phyloP scores from a whole-genome alignment of 2,329 filamentous ascomycete genomes.

The Aspergillus pseudoterreus region DNA sequence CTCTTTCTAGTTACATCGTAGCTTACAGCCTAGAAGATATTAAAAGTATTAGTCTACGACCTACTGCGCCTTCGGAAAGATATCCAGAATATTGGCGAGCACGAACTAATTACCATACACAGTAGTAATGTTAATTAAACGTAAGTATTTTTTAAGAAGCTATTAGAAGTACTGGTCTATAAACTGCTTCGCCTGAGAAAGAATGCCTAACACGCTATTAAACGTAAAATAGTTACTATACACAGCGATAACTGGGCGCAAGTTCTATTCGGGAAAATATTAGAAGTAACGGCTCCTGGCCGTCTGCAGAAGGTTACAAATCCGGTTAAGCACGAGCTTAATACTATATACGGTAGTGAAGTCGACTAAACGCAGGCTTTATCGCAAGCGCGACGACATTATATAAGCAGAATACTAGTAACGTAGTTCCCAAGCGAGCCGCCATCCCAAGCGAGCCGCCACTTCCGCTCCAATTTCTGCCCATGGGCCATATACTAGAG shows the following conservation, averaged over 20 bases:
- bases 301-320: not conserved
- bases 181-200: not conserved
- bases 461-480: too few species aligned
- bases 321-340: not conserved
- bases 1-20: not conserved
- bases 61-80: not conserved
- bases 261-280: not conserved
- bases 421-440: too few species aligned
- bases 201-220: not conserved
- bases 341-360: not conserved
- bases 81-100: conserved; percentile 12
- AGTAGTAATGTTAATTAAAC: conserved; percentile 1
- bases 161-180: not conserved
- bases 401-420: conserved; percentile 12
- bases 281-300: not conserved
- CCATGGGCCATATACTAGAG: too few species aligned
- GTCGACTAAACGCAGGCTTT: conserved; percentile 11
- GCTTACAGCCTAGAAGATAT: not conserved
- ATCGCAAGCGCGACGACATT: conserved; percentile 1
- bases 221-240: not conserved
- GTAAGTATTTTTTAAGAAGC: not conserved
- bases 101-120: conserved; percentile 16
- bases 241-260: not conserved
- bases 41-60: conserved; percentile 6
- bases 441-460: too few species aligned